Evolutionary conservation across 1,284 basidiomycete species (phyloP), one percentile per base, ranked within the genome.

Genomic region (Moesziomyces antarcticus): DNA sequence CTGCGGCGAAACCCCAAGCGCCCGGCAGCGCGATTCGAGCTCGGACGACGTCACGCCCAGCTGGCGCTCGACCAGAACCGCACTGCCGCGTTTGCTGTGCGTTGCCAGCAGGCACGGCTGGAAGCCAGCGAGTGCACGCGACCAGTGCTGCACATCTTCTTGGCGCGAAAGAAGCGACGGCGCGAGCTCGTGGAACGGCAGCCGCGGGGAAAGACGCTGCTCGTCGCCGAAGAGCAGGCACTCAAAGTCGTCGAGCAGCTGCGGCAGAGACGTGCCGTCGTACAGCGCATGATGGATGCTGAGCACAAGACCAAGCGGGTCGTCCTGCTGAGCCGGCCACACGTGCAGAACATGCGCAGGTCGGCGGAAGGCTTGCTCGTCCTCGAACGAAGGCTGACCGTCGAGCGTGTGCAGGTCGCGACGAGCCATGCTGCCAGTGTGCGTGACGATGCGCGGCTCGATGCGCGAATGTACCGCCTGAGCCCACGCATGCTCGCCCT

Each of bases 241-340:
- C 21, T 69, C 68, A 24, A 78, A 57, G 51, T 78, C 75, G 13
- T 55, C 55, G 35, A 80, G 37, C 21, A 80, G 61, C 64, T 75
- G 63, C 5, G 72, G 73, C 6, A 80, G 64, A 18, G 71, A 68
- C 30, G 59, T 62, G 16, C 75, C 78, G 25, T 80, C 78, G 33
- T 80, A 80, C 41, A 80, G 43, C 41, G 76, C 70, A 37, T 78
- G 76, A n/a, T 78, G 76, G 10, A 78, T 68, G 59, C 69, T 74
- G 1, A 78, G 53, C 53, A 64, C 24, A 14, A 67, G 22, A 2
- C 22, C 40, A 8, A 48, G 5, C 27, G 20, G 30, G 18, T 21
- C 53, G 3, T 49, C 44, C 6, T 18, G 7, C 6, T 18, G 7
- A 3, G 49, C 22, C 11, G 62, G 20, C 59, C 61, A 70, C 25